Evolutionary conservation across 306 rosid species (phyloP), one percentile per base, ranked within the genome.

Genomic region (Fragaria vesca): DNA sequence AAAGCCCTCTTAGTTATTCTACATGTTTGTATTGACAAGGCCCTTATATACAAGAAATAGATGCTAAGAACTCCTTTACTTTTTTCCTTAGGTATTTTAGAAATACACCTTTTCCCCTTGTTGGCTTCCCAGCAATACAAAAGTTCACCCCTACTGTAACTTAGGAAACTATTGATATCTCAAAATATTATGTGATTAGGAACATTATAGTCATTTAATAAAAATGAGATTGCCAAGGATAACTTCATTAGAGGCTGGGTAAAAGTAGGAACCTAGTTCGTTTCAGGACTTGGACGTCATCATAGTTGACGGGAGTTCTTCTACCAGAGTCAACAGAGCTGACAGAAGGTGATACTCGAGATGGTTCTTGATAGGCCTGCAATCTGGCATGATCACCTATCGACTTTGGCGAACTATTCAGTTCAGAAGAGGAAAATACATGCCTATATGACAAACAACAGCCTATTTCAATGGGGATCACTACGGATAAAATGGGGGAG

Each of bases 261-360:
- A 79, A 51, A 80, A 87, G 78, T 57, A 93, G 88, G 72, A 89
- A 88, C 85, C 88, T 85, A 57, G 76, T 80, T 83, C 90, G 84
- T 84, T 89, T 85, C 74, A 80, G 80, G 70, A 76, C 89, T 78
- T 86, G 91, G 66, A 55, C 79, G 65, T 67, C 80, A 58, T 76
- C 82, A 77, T 46, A 57, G 79, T 66, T 81, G 21, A 81, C 74
- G 2, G 75, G 51, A 76, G 81, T 67, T 81, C 76, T 84, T 81
- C 83, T 73, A 28, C 60, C 83, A 50, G 81, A 80, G 75, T 77
- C 87, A 79, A 75, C 81, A 78, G 84, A 74, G 66, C 71, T 77
- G 16, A 66, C 55, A 74, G 76, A 68, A 66, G 85, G 72, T 72
- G 91, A 62, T 71, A 77, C 74, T 20, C 73, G 45, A 77, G 86